Conservation (phyloP, 257 asterid species). For the Nicotiana otophora region DNA sequence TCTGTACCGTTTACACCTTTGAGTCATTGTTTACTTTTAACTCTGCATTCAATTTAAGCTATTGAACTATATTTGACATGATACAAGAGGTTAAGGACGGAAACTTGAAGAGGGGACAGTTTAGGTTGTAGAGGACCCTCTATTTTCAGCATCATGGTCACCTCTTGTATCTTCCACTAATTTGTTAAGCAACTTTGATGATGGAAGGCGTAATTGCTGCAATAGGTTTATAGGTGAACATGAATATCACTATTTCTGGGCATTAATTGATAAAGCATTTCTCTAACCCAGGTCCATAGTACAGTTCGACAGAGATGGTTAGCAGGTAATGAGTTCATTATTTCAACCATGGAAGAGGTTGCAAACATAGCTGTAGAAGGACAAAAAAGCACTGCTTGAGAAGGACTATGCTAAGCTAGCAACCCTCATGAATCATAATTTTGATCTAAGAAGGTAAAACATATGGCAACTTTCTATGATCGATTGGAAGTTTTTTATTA, state of each 20-base stretch:
- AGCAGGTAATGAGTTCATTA: slow-evolving; percentile 70
- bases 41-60: not conserved
- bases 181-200: not conserved
- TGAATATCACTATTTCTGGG: not conserved
- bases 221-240: not conserved
- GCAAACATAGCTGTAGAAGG: slow-evolving; percentile 74
- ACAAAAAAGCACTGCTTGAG: slow-evolving; percentile 39
- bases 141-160: not conserved
- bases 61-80: not conserved
- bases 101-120: not conserved
- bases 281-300: slow-evolving; percentile 60
- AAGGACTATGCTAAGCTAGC: slow-evolving; percentile 61
- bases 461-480: not conserved
- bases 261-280: not conserved
- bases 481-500: not conserved
- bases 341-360: slow-evolving; percentile 72
- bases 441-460: slow-evolving; percentile 69
- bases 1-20: slow-evolving; percentile 9
- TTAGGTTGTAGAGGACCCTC: not conserved
- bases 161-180: not conserved
- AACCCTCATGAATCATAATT: slow-evolving; percentile 71
- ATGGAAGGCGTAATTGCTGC: not conserved
- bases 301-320: slow-evolving; percentile 82
- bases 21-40: not conserved
- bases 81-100: not conserved